Evolutionary conservation across 164 flowering plant genomes (phyloP), one percentile per base, ranked within the genome.

Genomic region (Buxus sempervirens): DNA sequence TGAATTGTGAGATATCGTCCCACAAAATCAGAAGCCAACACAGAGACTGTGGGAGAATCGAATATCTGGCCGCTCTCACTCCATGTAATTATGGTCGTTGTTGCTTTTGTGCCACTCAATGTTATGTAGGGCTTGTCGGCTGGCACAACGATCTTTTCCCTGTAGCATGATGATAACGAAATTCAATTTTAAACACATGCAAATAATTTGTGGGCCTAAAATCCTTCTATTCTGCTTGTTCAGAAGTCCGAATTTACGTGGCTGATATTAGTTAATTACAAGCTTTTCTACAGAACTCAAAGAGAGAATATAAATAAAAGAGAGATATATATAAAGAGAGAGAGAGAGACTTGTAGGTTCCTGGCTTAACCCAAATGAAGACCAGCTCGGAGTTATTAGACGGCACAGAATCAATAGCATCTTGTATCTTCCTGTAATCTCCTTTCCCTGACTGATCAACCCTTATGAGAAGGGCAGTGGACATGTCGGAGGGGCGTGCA

Each of bases 371-470:
- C 83, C 63, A 77, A 45, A 90, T 86, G 76, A 77, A 84, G 36
- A 76, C 60, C 0, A 56, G 60, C 41, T 81, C 69, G 0, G 81
- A 48, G 48, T 85, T 85, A 60, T 79, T 76, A 20, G 81, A 62
- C 0, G 96, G 88, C 12, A 90, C 89, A 1, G 88, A 60, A 68
- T 90, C 86, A 70, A 90, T 82, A 18, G 96, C 96, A 15, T 82
- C 89, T 63, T 88, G 93, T 60, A 90, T 83, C 71, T 70, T 90
- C 72, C 4, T 73, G 48, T 54, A 88, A 69, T 90, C 89, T 19
- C 91, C 93, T 5, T 74, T 71, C 5, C 96, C 96, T 0, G 91
- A 80, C 21, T 78, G 90, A 76, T 90, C 93, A 5, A 90, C 93
- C 67, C 76, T 63, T 14, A 90, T 66, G 18, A 87, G 85, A 67